These are phyloP conservation scores for Xylaria venustula DNA, from an alignment of 495 filamentous ascomycete species.

Conservation along the genomic window DNA sequence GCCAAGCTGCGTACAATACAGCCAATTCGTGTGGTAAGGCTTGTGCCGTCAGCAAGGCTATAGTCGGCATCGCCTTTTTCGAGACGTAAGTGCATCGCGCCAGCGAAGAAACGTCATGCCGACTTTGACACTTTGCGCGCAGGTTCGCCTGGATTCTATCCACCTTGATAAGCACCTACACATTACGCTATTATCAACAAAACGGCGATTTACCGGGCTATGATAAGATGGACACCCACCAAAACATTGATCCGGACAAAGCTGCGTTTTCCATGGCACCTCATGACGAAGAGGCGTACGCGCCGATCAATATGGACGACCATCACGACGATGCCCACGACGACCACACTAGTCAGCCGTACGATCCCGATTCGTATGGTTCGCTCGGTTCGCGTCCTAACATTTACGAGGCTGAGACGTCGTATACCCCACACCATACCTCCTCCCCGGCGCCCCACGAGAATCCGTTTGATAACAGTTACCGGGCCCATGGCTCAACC, in stretches of 20 bases:
- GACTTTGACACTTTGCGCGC: conserved; percentile 1
- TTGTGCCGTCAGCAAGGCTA: conserved; percentile 73
- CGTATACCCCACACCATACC: conserved; percentile 28
- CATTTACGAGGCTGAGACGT: conserved; percentile 31
- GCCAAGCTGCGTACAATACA: conserved; percentile 66
- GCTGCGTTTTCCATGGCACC: conserved; percentile 56
- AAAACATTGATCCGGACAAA: conserved; percentile 58
- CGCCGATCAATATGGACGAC: conserved; percentile 44
- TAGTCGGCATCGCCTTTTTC: conserved; percentile 75
- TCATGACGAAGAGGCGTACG: conserved; percentile 54
- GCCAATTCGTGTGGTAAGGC: conserved; percentile 46
- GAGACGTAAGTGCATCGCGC: conserved; percentile 63
- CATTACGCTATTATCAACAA: conserved; percentile 72
- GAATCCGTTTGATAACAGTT: conserved; percentile 44
- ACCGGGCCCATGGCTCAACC: conserved; percentile 26
- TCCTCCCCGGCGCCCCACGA: conserved; percentile 33
- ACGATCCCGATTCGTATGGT: conserved; percentile 36
- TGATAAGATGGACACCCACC: conserved; percentile 51
- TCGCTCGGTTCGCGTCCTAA: conserved; percentile 20
- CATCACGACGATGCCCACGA: conserved; percentile 33
- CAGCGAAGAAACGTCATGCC: background rate
- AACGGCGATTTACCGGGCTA: conserved; percentile 74
- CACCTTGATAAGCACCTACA: conserved; percentile 72
- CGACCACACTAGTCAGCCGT: conserved; percentile 26
- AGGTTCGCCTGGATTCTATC: conserved; percentile 77